Evolutionary conservation across 495 filamentous ascomycete species (phyloP), one percentile per base, ranked within the genome.

Genomic region (Lasiosphaeris hirsuta): DNA sequence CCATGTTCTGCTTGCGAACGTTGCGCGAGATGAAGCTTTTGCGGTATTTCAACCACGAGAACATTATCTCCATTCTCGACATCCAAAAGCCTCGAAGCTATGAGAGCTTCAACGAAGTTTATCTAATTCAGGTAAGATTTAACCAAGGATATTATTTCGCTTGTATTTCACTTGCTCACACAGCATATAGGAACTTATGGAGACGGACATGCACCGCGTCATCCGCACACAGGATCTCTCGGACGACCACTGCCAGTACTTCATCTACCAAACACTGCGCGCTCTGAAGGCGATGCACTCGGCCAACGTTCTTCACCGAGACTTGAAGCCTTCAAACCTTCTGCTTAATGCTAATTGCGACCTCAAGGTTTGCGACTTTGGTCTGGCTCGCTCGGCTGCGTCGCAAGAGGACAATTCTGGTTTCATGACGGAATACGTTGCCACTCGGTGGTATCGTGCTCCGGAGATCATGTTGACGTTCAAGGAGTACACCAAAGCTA

Each of bases 391-490:
- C 68, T 97, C 86, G 54, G 95, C 90, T 45, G 93, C 88, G 38
- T 96, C 88, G 52, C 94, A 88, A 63, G 95, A 97, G 64, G 95
- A 99, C 72, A 99, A 99, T 75, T 96, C 94, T 7, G 95, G 95
- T 30, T 99, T 97, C 82, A 99, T 99, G 95, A 99, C 95, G 13
- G 95, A 99, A 89, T 99, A 99, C 69, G 95, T 99, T 53, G 95
- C 95, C 45, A 99, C 95, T 52, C 83, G 95, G 67, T 99, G 95
- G 95, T 99, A 99, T 73, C 89, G 95, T 70, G 94, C 95, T 1
- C 95, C 95, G 47, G 95, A 99, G 75, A 99, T 99, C 73, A 99
- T 99, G 95, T 87, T 99, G 79, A 97, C 93, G 46, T 99, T 99
- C 84, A 97, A 99, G 79, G 94, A 97, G 76, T 97, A 99, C 77